Evolutionary conservation across 441 rosid genomes (phyloP).

Genomic region (Populus hybrid): DNA sequence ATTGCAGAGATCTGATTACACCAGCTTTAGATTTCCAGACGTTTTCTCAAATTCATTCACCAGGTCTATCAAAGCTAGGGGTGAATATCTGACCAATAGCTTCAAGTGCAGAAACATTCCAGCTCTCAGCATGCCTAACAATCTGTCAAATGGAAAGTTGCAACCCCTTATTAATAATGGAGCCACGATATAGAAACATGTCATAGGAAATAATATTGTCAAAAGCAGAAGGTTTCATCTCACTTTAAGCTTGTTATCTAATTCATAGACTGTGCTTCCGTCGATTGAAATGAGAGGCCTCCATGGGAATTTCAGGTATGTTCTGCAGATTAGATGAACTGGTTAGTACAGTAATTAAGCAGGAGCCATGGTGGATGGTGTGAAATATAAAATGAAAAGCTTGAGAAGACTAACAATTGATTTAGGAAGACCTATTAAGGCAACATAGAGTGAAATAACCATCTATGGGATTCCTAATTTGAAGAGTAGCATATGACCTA

Average conservation of each 20-base stretch:
- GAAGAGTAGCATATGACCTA: background rate
- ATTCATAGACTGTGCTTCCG: slow-evolving; percentile 71
- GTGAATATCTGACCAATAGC: slow-evolving; percentile 80
- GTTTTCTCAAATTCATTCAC: background rate
- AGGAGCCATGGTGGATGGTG: background rate
- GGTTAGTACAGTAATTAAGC: background rate
- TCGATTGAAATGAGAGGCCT: slow-evolving; percentile 64
- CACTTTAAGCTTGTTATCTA: slow-evolving; percentile 49
- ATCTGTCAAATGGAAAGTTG: slow-evolving; percentile 37
- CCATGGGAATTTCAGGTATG: slow-evolving; percentile 82
- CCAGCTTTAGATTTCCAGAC: slow-evolving; percentile 11
- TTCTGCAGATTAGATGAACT: slow-evolving; percentile 44
- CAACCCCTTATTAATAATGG: background rate
- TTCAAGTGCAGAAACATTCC: slow-evolving; percentile 73
- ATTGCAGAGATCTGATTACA: background rate
- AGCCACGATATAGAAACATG: background rate
- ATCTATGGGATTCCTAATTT: background rate
- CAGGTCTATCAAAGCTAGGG: slow-evolving; percentile 26
- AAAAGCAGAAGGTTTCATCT: slow-evolving; percentile 13
- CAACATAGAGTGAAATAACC: background rate
- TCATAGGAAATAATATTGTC: background rate
- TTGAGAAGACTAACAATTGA: background rate
- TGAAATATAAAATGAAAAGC: background rate
- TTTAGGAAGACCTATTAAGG: background rate
- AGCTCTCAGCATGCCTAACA: slow-evolving; percentile 71